A percentile compares a stretch with the other conserved stretches of the same genome.
phyloP scores from a whole-genome alignment of 768 basidiomycete genomes.

The Megacollybia marginata region DNA sequence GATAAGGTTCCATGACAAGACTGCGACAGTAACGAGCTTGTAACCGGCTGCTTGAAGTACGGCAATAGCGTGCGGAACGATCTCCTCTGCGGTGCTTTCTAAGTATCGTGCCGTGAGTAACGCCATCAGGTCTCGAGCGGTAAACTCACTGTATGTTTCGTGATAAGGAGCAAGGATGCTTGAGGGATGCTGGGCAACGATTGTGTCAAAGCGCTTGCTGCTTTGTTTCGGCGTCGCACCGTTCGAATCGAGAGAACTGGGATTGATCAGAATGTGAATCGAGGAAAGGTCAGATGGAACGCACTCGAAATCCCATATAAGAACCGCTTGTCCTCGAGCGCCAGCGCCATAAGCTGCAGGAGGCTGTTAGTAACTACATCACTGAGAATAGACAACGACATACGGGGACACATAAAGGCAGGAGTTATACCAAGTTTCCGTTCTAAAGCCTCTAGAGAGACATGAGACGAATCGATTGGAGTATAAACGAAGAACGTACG shows the following conservation, averaged over 20 bases:
- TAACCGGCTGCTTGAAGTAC: conserved; percentile 32
- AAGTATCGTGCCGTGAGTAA: background rate
- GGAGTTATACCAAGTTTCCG: too few species aligned
- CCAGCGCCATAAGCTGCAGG: conserved; percentile 25
- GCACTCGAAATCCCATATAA: conserved; percentile 32
- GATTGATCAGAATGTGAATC: too few species aligned
- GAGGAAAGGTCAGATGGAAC: too few species aligned
- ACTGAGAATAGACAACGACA: conserved; percentile 3
- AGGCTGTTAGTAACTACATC: background rate
- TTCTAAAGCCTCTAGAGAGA: conserved; percentile 29
- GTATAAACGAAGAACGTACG: conserved; percentile 17
- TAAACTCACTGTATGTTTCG: too few species aligned
- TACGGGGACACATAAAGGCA: conserved; percentile 43
- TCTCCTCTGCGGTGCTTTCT: conserved; percentile 11
- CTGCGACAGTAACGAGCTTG: too few species aligned
- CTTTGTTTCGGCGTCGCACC: conserved; percentile 21
- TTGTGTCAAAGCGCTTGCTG: conserved; percentile 19
- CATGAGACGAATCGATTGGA: background rate
- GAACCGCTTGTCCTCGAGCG: too few species aligned
- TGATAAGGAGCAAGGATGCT: too few species aligned
- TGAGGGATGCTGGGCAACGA: conserved; percentile 24
- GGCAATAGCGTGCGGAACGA: conserved; percentile 32
- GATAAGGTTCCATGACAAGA: conserved; percentile 31
- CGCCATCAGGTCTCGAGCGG: too few species aligned
- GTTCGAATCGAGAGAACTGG: conserved; percentile 31